Base-by-base conservation (phyloP, 257 asterid species). In the Solanum verrucosum region DNA sequence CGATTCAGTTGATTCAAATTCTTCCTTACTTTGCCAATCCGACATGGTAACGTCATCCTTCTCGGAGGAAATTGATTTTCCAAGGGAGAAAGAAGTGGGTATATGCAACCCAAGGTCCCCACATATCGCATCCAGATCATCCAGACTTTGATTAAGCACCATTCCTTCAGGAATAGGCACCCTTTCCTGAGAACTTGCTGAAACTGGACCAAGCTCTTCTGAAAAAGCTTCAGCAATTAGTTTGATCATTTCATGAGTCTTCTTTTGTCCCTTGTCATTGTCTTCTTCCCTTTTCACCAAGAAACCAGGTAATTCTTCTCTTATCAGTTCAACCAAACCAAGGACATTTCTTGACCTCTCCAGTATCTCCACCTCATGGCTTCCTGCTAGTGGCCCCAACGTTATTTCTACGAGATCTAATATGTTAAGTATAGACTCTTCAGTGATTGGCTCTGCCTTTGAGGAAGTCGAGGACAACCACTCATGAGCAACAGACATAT, bases 121-220 rank as follows among this genome's bases (percentile, higher is more conserved):
- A 83, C 95, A 94, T 70, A 96, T 92, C 37, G 91, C 90, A 14
- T 96, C 98, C 87, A 97, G 86, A 87, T 96, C 99, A 83, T 90
- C 75, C 65, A 97, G 98, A 91, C 93, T 93, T 83, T 93, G 98
- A 81, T 92, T 94, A 56, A 96, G 95, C 71, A 88, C 93, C 86
- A 95, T 91, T 59, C 96, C 98, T 88, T 90, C 95, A 6, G 99
- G 99, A 73, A 95, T 29, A 71, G 93, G 93, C 63, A 97, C 96
- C 93, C 93, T 95, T 86, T 91, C 96, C 87, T 97, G 99, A 83
- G 99, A 93, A 92, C 88, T 93, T 63, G 87, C 75, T 68, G 98
- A 90, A 89, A 96, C 94, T 35, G 99, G 99, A 91, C 98, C 99
- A 34, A 97, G 96, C 88, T 95, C 98, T 90, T 97, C 98, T 1